A percentile compares a stretch with the other conserved stretches of the same genome.
These are phyloP conservation scores for Gossypium sturtianum DNA, from an alignment of 345 rosid species.

Conservation along the genomic window DNA sequence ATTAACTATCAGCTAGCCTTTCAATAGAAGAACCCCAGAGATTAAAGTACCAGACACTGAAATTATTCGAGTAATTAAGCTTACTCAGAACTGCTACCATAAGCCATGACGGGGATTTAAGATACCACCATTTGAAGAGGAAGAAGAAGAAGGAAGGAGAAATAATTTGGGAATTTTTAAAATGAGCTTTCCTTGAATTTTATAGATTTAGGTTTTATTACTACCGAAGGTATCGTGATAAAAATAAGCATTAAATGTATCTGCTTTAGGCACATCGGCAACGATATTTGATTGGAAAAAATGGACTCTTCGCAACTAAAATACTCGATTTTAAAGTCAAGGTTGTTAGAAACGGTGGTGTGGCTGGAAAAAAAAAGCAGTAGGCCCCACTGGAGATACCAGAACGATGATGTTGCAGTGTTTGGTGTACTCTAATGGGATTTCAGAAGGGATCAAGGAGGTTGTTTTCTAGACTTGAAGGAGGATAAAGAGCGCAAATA, in stretches of 20 bases:
- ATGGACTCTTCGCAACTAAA: conserved; percentile 48
- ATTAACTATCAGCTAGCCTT: too few relatives aligned
- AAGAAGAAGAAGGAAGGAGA: conserved; percentile 3
- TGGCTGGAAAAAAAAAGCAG: conserved; percentile 1
- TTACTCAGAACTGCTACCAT: conserved; percentile 28
- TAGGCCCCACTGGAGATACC: conserved; percentile 23
- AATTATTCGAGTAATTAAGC: conserved; percentile 49
- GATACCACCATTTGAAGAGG: neutral
- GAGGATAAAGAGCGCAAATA: conserved; percentile 8
- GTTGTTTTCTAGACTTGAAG: neutral
- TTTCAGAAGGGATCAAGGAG: conserved; percentile 7
- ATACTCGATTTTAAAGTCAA: conserved; percentile 33
- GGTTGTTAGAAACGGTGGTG: conserved; percentile 5
- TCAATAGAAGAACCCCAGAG: conserved; percentile 38
- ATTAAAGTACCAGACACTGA: conserved; percentile 52
- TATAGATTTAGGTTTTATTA: conserved; percentile 15
- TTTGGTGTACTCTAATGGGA: conserved; percentile 29
- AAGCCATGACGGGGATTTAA: conserved; percentile 27
- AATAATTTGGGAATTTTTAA: conserved; percentile 26
- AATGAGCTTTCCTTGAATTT: conserved; percentile 32
- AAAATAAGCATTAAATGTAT: conserved; percentile 23
- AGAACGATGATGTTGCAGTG: conserved; percentile 51
- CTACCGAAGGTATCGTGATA: conserved; percentile 17
- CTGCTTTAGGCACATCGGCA: conserved; percentile 18
- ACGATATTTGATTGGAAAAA: neutral